Base-by-base conservation (phyloP, 1,284 basidiomycete species). In the Papiliotrema nemorosa region DNA sequence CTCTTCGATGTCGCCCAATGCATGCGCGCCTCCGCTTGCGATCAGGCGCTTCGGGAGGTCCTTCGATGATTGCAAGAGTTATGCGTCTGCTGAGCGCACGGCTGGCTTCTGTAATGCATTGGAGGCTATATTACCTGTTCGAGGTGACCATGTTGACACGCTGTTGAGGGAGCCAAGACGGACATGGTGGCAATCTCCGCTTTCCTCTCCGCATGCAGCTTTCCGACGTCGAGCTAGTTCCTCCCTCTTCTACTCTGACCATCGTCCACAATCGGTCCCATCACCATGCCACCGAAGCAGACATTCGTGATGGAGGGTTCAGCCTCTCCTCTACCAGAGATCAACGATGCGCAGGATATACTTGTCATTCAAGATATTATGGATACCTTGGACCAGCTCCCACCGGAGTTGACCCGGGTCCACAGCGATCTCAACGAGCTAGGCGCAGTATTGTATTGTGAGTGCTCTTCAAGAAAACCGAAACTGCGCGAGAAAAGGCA, bases 351-450 rank as follows among this genome's bases (percentile, higher is more conserved):
- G 9, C 66, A 73, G 47, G 74, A 76, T 55, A 59, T 76, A 46
- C 64, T 74, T 18, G 57, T 73, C 54, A 69, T 92, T 63, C 79
- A 83, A 52, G 90, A 92, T 73, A 87, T 91, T 75, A 85, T 86
- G 35, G 91, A 97, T 74, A 87, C 88, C 25, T 86, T 98, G 72
- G 93, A 97, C 76, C 83, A 92, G 24, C 83, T 98, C 50, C 94
- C 94, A 43, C 81, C 89, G 57, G 92, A 97, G 75, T 84, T 97
- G 70, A 97, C 94, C 12, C 84, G 91, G 70, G 87, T 86, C 71
- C 90, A 97, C 73, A 89, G 87, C 22, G 94, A 98, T 79, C 82
- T 99, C 44, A 88, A 92, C 61, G 94, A 98, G 77, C 86, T 98
- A 69, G 96, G 97, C 73, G 94, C 96, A 44, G 96, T 98, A 39